A percentile compares a stretch with the other conserved stretches of the same genome.
phyloP scores from a whole-genome alignment of 1,284 basidiomycete genomes.

The Ceratobasidium sp. region DNA sequence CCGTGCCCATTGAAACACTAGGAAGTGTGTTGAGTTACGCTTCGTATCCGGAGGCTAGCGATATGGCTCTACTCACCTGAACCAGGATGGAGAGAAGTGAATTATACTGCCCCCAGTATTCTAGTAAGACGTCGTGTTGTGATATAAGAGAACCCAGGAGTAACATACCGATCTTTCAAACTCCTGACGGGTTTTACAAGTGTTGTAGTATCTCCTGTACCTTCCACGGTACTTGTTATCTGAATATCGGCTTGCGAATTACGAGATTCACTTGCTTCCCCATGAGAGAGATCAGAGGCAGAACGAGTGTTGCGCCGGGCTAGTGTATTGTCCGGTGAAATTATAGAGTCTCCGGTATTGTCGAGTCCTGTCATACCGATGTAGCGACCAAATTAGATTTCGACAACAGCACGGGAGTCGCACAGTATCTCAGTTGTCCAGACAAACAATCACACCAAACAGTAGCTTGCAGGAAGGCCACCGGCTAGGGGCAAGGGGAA shows the following conservation, averaged over 20 bases:
- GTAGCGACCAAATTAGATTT: background rate
- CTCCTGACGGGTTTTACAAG: background rate
- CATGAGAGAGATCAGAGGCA: background rate
- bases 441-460: background rate
- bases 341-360: background rate
- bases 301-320: slow-evolving; percentile 12
- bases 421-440: background rate
- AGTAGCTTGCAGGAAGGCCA: too few species aligned
- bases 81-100: slow-evolving; percentile 38
- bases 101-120: background rate
- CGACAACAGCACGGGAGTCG: background rate
- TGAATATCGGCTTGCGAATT: slow-evolving; percentile 9
- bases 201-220: background rate
- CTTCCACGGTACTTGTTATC: background rate
- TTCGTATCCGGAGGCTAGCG: background rate
- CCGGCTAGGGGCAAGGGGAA: too few species aligned
- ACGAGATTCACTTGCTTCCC: background rate
- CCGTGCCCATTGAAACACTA: slow-evolving; percentile 39
- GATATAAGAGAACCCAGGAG: background rate
- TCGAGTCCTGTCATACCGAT: slow-evolving; percentile 12
- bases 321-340: background rate
- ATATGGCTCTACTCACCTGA: slow-evolving; percentile 2
- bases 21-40: background rate
- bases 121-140: background rate
- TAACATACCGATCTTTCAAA: slow-evolving; percentile 32